Base-by-base conservation (phyloP, 371 early-diverging fungal genomes). In the Rhizopus delemar region DNA sequence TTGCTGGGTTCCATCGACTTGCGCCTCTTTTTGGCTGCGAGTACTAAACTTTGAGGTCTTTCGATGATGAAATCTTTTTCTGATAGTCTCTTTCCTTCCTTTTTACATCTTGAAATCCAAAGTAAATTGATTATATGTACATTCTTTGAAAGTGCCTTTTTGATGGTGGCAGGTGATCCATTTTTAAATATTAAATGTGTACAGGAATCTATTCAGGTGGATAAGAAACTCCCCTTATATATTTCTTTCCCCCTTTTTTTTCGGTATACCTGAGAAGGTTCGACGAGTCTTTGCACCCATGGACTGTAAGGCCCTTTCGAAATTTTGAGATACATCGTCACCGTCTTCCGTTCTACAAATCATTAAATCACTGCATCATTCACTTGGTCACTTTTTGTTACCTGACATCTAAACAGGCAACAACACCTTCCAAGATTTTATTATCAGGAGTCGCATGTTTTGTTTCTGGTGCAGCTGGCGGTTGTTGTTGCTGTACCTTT, bases 141-240 rank as follows among this genome's bases (percentile, higher is more conserved):
- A 11, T 73, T 62, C 48, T 65, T 70, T 12, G 50, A 49, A 9
- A 69, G 50, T 2, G 80, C 80, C 46, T 75, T 80, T 41, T 66
- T 71, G 13, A 77, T 36, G 5, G 73, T 75, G 0, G 75, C 63
- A 13, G 71, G 46, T 4, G 80, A 80, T 36, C 80, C 80, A 50
- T 80, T 80, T 49, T 80, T 80, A 45, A 67, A 80, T 3, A 80
- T 60, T 2, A 80, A 56, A 63, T 80, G 80, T 1, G 80, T 80
- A 16, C 77, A 56, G 3, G 73, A 65, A 54, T 80, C 80, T 77
- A 64, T 8, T 33, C 11, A 46, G 33, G 43, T 43, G 39, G 6
- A 31, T 28, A 28, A 46, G n/a, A 43, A 43, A 43, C 7, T 3
- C 8, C n/a, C 38, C 39, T 28, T 8, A 33, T 36, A 15, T 33